Evolutionary conservation across 768 basidiomycete genomes (phyloP).

Genomic region (Leccinum barrowsii): DNA sequence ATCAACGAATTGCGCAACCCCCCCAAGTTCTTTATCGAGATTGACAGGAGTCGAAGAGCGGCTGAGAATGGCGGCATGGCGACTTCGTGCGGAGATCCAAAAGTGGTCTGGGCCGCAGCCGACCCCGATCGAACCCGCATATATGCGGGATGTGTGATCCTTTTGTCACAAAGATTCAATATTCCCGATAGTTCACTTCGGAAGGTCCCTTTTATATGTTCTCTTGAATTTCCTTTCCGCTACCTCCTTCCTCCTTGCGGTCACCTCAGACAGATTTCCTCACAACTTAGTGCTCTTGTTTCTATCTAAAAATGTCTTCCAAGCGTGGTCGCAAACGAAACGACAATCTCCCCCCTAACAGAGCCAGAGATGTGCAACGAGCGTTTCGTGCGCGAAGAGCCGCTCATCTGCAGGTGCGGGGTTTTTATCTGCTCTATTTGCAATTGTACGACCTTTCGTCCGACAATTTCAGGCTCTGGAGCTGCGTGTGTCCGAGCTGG

Average conservation of each 20-base stretch:
- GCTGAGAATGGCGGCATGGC: constrained; percentile 25
- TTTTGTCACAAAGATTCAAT: constrained; percentile 33
- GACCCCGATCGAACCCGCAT: constrained; percentile 38
- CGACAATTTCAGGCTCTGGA: constrained; percentile 63
- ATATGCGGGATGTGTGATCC: constrained; percentile 30
- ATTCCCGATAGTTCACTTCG: constrained; percentile 31
- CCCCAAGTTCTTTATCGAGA: constrained; percentile 13
- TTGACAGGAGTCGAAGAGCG: constrained; percentile 16
- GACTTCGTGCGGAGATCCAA: constrained; percentile 33
- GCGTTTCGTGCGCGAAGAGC: constrained; percentile 88
- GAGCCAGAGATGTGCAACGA: constrained; percentile 84
- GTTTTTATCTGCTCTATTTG: constrained; percentile 35
- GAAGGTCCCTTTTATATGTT: constrained; percentile 38
- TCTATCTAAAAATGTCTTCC: constrained; percentile 59
- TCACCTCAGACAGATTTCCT: constrained; percentile 22
- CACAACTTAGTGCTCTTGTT: constrained; percentile 6
- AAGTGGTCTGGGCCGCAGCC: constrained; percentile 35
- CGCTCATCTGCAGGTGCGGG: constrained; percentile 74
- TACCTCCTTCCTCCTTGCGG: constrained; percentile 30
- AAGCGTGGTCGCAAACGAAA: constrained; percentile 83
- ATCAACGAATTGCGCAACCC: background rate
- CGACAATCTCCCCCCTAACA: constrained; percentile 57
- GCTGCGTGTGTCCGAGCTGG: constrained; percentile 74
- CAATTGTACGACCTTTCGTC: constrained; percentile 35
- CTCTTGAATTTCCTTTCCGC: constrained; percentile 35